Evolutionary conservation across 2,329 filamentous ascomycete species (phyloP).

Genomic region (Phyllosticta capitalensis): DNA sequence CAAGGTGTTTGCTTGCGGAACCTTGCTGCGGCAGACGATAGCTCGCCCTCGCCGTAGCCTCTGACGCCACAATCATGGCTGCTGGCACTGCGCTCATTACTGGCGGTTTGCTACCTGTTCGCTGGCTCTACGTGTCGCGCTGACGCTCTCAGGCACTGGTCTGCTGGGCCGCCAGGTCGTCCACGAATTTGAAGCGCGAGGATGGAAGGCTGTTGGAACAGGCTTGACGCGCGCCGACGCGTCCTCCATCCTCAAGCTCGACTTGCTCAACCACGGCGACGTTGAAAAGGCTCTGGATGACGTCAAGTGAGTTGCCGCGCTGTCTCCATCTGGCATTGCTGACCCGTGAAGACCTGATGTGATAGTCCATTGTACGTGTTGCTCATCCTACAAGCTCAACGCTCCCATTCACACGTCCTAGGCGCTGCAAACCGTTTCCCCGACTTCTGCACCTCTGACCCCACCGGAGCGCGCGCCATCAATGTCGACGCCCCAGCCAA

Average conservation of each 20-base stretch:
- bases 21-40: neutral
- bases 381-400: constrained; percentile 4
- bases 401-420: constrained; percentile 24
- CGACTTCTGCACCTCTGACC: constrained; percentile 74
- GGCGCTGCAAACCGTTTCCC: constrained; percentile 82
- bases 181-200: constrained; percentile 55
- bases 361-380: constrained; percentile 65
- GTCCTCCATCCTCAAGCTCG: constrained; percentile 49
- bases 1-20: neutral
- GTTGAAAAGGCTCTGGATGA: constrained; percentile 41
- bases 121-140: constrained; percentile 4
- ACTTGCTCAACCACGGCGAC: constrained; percentile 38
- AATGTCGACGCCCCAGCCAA: constrained; percentile 63
- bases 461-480: constrained; percentile 60
- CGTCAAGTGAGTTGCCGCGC: constrained; percentile 35
- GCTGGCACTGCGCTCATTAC: constrained; percentile 60
- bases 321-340: neutral
- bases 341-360: constrained; percentile 53
- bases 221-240: constrained; percentile 64
- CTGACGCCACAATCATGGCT: constrained; percentile 19
- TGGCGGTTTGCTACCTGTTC: constrained; percentile 43
- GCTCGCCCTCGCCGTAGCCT: neutral
- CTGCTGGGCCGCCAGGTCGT: constrained; percentile 73
- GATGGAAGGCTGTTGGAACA: constrained; percentile 43
- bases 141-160: constrained; percentile 51